Evolutionary conservation across 306 rosid species (phyloP), one percentile per base, ranked within the genome.

Genomic region (Malus sieversii): DNA sequence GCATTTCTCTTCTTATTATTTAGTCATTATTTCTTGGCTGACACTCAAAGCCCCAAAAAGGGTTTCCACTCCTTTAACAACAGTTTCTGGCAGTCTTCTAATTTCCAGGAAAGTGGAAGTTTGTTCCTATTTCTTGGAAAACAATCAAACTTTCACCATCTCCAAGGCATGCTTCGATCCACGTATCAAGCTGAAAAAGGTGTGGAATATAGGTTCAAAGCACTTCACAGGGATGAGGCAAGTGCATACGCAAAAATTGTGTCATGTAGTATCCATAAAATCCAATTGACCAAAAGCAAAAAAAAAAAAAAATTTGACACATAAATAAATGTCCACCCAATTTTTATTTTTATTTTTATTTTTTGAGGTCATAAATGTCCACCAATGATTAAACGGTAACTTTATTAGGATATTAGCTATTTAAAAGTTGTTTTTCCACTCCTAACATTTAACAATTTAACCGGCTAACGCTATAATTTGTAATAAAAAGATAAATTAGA

Each of bases 381-480:
- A 20, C 9, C 22, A 9, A 57, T 57, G n/a, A 57, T 57, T 57
- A n/a, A 42, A 42, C 12, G 45, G 45, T 42, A 42, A 42, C 3
- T 42, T 42, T 42, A 6, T 42, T 42, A 42, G 45, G 45, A 8
- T 42, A 42, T 9, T 42, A 42, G 1, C 45, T 42, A 42, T 42
- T 42, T 42, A 42, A 57, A 22, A n/a, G 5, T 38, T 38, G 42
- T 2, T 38, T 38, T 2, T 0, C 0, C 2, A 2, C 42, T 38
- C 9, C 42, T 35, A 38, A 7, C 42, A 38, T 38, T 7, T 38
- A 38, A 38, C 42, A 38, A 1, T 1, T 7, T 38, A 38, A 6
- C 2, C 2, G 0, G 0, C 0, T 38, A 38, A 38, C 0, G 2
- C 9, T 7, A 7, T 38, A 38, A 0, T 38, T 38, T 38, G 10